Base-by-base conservation (phyloP, 371 early-diverging fungal genomes). In the Massospora cicadina region DNA sequence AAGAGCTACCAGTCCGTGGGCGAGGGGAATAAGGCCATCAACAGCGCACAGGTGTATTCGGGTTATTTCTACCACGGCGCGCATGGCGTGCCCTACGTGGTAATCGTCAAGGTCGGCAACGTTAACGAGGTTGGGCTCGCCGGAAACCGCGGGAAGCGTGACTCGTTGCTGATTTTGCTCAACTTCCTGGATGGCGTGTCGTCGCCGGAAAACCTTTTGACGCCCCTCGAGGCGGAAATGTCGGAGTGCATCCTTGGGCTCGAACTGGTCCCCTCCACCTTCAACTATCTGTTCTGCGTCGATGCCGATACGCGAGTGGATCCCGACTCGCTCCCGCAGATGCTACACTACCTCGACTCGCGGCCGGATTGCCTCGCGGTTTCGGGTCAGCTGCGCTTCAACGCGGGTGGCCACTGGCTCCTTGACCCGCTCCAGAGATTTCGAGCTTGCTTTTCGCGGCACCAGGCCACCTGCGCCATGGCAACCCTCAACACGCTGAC, bases 111-210 rank as follows among this genome's bases (percentile, higher is more conserved):
- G 76, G 83, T 82, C 31, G 99, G 99, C 30, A 83, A 79, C 53
- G 79, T 84, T 17, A 75, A 74, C 57, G 90, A 91, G 71, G 77
- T 81, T 55, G 69, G 75, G 67, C 86, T 85, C 71, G 81, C 90
- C 1, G 96, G 94, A 27, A 99, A 99, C 74, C 81, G 99, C 64
- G 99, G 99, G 70, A 99, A 99, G 77, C 87, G 99, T 67, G 99
- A 99, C 74, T 93, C 96, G 59, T 98, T 99, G 78, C 78, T 99
- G 72, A 78, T 99, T 31, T 78, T 93, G 69, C 97, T 99, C 98
- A 81, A 87, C 60, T 99, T 96, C 83, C 82, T 99, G 69, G 89
- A 92, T 74, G 88, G 91, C 65, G 88, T 99, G 24, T 91, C 95
- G 70, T 93, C 62, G 5, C 32, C 88, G 70, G 87, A 91, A 71